A percentile compares a stretch with the other conserved stretches of the same genome.
Conservation (phyloP, 2,329 filamentous ascomycete species). For the Phoma sp. region DNA sequence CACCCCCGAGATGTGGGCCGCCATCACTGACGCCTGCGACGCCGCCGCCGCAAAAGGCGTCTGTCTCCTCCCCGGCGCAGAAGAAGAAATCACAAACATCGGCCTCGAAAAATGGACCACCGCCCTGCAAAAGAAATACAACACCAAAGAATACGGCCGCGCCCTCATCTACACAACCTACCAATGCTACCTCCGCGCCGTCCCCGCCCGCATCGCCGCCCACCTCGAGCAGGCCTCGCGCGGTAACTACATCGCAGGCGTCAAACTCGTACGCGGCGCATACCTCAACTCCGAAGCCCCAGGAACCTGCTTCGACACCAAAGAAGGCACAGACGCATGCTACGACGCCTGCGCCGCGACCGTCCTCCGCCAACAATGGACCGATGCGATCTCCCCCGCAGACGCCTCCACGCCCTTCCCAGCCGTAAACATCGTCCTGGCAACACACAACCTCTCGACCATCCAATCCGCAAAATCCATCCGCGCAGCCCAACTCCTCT, state of each 20-base stretch:
- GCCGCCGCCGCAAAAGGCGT: conserved; percentile 74
- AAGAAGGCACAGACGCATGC: conserved; percentile 62
- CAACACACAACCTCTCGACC: conserved; percentile 81
- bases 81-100: conserved; percentile 78
- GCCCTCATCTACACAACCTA: conserved; percentile 76
- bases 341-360: conserved; percentile 77
- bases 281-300: conserved; percentile 62
- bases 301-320: conserved; percentile 61
- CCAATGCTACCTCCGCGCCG: conserved; percentile 64
- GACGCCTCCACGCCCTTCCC: conserved; percentile 47
- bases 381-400: conserved; percentile 57
- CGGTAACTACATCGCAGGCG: conserved; percentile 60
- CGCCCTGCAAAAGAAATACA: conserved; percentile 78
- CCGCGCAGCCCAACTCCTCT: conserved; percentile 53
- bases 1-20: conserved; percentile 68
- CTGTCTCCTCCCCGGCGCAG: conserved; percentile 82
- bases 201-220: conserved; percentile 51
- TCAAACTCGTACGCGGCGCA: conserved; percentile 66
- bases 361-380: conserved; percentile 71
- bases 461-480: conserved; percentile 63
- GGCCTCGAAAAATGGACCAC: conserved; percentile 85
- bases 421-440: conserved; percentile 70
- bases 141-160: conserved; percentile 60
- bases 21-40: conserved; percentile 78
- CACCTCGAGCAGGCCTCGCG: conserved; percentile 57